Conservation (phyloP, 2,329 filamentous ascomycete species). For the Trichoderma cornu-damae region DNA sequence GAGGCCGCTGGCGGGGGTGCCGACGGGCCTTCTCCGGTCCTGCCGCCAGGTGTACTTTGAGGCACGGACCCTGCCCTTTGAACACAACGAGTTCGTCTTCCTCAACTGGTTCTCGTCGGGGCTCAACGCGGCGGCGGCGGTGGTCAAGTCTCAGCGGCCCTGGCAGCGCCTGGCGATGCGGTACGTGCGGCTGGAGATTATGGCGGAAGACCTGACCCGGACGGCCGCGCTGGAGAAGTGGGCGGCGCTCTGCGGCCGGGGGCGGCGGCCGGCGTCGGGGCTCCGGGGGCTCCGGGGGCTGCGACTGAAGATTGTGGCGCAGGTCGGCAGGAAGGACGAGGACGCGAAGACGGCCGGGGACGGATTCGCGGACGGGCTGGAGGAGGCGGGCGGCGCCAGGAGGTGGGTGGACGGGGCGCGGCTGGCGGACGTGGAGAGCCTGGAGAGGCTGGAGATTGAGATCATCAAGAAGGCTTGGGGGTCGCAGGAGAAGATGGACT, state of each 20-base stretch:
- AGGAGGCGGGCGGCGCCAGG: slow-evolving; percentile 20
- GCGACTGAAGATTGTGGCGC: slow-evolving; percentile 36
- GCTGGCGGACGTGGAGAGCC: slow-evolving; percentile 28
- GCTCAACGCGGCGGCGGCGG: slow-evolving; percentile 36
- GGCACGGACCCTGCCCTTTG: slow-evolving; percentile 37
- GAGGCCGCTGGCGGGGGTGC: slow-evolving; percentile 38
- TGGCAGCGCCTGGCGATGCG: slow-evolving; percentile 43
- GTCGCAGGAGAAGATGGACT: slow-evolving; percentile 31
- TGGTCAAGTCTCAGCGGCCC: slow-evolving; percentile 32
- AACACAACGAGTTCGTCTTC: slow-evolving; percentile 43
- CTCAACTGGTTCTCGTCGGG: slow-evolving; percentile 44
- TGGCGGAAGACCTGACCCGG: slow-evolving; percentile 34
- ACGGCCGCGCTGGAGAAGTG: slow-evolving; percentile 30
- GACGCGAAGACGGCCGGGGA: slow-evolving; percentile 7
- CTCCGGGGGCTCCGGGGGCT: slow-evolving; percentile 35
- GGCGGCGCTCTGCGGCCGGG: slow-evolving; percentile 32
- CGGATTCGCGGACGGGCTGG: slow-evolving; percentile 13
- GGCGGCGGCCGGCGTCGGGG: slow-evolving; percentile 24
- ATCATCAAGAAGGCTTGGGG: slow-evolving; percentile 32
- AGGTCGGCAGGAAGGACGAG: slow-evolving; percentile 23
- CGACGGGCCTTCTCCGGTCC: slow-evolving; percentile 36
- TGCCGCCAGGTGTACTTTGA: slow-evolving; percentile 42
- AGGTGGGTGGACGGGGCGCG: slow-evolving; percentile 28
- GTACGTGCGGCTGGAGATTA: slow-evolving; percentile 39
- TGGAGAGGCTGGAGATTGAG: slow-evolving; percentile 40